Evolutionary conservation across 2,329 filamentous ascomycete genomes (phyloP), one percentile per base, ranked within the genome.

Genomic region (Ophiostoma piceae): DNA sequence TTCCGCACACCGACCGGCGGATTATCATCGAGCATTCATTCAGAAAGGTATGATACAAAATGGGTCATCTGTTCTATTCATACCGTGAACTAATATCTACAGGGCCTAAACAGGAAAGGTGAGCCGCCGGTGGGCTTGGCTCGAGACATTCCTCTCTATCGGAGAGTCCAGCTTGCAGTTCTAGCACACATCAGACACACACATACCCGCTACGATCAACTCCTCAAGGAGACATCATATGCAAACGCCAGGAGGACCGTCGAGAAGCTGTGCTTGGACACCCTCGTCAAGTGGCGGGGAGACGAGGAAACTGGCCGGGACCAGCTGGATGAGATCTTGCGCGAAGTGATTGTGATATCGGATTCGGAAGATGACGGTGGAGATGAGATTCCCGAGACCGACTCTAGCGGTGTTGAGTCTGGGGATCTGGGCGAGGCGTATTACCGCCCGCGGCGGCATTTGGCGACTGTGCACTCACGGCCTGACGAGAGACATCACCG

Each of bases 241-340:
- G 79, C 81, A 67, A 86, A 86, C 75, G 87, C 87, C 68, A 82
- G 88, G 72, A 88, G 84, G 78, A 83, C 83, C 57, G 87, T 89
- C 64, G 86, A 89, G 74, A 78, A 82, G 41, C 79, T 87, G 16
- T 90, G 88, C 73, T 80, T 90, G 65, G 87, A 89, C 73, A 81
- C 87, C 68, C 84, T 90, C 77, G 84, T 89, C 81, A 89, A 89
- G 84, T 90, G 88, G 88, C 87, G 88, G 79, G 88, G 88, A 69
- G 88, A 90, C 74, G 88, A 90, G 77, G 88, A 90, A 76, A 89
- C 84, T 22, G 88, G 88, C 35, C 85, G 87, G 67, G 87, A 90
- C 74, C 86, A 89, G 76, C 82, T 90, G 19, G 87, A 90, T 71
- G 87, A 90, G 75, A 88, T 90, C 70, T 80, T 90, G 43, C 83